Evolutionary conservation across 2,329 filamentous ascomycete genomes (phyloP).

Genomic region (Nemania bipapillata): DNA sequence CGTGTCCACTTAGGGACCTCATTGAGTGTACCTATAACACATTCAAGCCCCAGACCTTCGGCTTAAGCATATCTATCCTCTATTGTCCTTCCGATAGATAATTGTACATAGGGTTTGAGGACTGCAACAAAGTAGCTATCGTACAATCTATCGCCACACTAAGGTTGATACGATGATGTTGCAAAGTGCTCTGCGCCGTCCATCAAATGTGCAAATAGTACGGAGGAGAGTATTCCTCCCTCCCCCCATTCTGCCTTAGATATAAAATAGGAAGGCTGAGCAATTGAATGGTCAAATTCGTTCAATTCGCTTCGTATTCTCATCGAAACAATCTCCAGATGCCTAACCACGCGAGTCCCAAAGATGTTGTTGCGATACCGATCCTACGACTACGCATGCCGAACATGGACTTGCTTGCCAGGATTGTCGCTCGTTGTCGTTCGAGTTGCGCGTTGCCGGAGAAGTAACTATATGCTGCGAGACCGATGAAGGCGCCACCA

Average conservation of each 20-base stretch:
- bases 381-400: conserved; percentile 76
- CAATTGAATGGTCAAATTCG: neutral
- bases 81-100: neutral
- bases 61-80: neutral
- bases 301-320: conserved; percentile 34
- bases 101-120: neutral
- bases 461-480: conserved; percentile 80
- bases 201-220: neutral
- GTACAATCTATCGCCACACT: neutral
- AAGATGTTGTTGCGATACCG: conserved; percentile 74
- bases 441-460: conserved; percentile 78
- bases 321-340: conserved; percentile 73
- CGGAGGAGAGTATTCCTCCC: conserved; percentile 2
- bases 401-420: conserved; percentile 75
- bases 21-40: neutral
- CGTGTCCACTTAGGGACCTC: neutral
- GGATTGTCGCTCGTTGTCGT: conserved; percentile 71
- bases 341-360: conserved; percentile 75
- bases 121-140: neutral
- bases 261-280: neutral
- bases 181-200: neutral
- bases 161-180: neutral
- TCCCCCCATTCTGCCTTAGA: neutral
- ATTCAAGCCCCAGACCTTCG: conserved; percentile 1
- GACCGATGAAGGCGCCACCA: conserved; percentile 77